Base-by-base conservation (phyloP, 768 basidiomycete genomes). In the Strobilomyces echinocephalus region DNA sequence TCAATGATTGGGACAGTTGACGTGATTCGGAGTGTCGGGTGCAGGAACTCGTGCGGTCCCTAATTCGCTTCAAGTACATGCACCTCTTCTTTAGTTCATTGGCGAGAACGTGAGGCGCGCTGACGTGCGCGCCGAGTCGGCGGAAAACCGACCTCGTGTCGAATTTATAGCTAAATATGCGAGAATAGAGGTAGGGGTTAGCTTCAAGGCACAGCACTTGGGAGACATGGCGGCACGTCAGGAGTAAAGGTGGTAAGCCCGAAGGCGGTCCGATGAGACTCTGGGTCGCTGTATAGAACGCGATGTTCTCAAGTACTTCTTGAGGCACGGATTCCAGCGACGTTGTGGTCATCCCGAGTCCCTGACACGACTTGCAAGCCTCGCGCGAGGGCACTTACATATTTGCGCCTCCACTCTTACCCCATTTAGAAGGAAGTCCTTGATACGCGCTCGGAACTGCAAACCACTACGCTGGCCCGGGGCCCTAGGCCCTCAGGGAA, bases 231-330 rank as follows among this genome's bases (percentile, higher is more conserved):
- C 73, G 78, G 66, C 76, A 82, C 31, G 78, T 73, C 33, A 69
- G 58, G 15, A 88, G 74, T 20, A 92, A 71, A 11, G 84, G 72
- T n/a, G 77, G 49, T 30, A 91, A 70, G 33, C 73, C 73, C 1
- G 79, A 72, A 15, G 85, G 87, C 8, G 88, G 85, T 16, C 87
- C 86, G 39, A 83, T 71, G 46, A 78, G 70, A 30, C 52, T 59
- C 5, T 76, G 63, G 4, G 81, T 81, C 8, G 78, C 82, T 38
- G 81, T 70, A 60, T 82, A 83, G 64, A 79, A 84, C 1, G 88
- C 88, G 60, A 95, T 84, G 47, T 83, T 82, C 64, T 92, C 86
- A 42, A 94, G 76, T 36, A 93, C 77, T 69, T 93, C 91, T 55
- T 79, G 80, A 14, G 91, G 91, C 41, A 93, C 70, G 7, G 71